Base-by-base conservation (phyloP, 805 yeast species). In the Yamadazyma tumulicola region DNA sequence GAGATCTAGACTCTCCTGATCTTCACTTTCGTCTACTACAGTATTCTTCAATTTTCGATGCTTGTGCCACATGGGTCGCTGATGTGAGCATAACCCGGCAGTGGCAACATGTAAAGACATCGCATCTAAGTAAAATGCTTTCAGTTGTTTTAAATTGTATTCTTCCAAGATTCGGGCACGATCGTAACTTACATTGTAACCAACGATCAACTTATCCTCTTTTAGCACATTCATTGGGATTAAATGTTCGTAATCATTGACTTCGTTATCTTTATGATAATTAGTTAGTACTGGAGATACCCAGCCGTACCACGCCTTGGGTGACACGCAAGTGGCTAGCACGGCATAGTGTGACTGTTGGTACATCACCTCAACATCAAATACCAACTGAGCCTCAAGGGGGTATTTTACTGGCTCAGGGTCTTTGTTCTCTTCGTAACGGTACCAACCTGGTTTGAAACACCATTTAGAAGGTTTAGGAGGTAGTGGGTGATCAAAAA, bases 281-380 rank as follows among this genome's bases (percentile, higher is more conserved):
- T 73, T 74, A 1, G 83, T 69, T 14, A 93, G 55, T 53, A 72
- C 79, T 0, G 99, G 98, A 0, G 96, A 87, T 6, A 87, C 79
- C 99, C 99, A 93, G 0, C 81, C 79, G 52, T 89, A 93, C 95
- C 97, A 88, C 0, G 96, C 95, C 7, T 71, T 64, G 0, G 69
- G 54, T 0, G 96, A 78, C 2, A 72, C 79, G 8, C 96, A 95
- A 0, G 85, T 74, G 1, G 96, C 96, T 57, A 93, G 53, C 0
- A 84, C 76, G 0, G 97, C 81, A 52, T 77, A 89, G 3, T 72
- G 74, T 0, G 93, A 76, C 1, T 77, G 58, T 45, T 85, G 81
- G 59, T 87, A 89, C 50, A 89, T 54, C 0, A 82, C 85, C 55
- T 93, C 99, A 8, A 86, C 89, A 57, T 93, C 99, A 55, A 91